phyloP scores from a whole-genome alignment of 2,329 filamentous ascomycete genomes.

The Talaromyces pinophilus region DNA sequence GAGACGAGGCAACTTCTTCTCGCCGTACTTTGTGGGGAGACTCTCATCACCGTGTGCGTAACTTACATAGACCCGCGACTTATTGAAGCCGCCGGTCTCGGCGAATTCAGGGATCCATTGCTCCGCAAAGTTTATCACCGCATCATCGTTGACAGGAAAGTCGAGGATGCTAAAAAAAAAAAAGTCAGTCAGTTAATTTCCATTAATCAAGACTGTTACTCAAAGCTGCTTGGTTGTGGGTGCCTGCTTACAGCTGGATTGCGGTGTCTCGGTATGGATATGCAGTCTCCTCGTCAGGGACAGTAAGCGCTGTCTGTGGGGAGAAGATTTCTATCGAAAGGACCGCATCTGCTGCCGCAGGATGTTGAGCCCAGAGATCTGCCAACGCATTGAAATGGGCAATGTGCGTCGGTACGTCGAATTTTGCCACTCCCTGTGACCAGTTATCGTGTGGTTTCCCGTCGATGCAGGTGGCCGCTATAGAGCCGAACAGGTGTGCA shows the following conservation, averaged over 20 bases:
- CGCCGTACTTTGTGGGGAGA: neutral
- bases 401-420: neutral
- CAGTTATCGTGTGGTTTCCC: neutral
- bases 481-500: neutral
- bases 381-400: neutral
- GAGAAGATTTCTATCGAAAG: neutral
- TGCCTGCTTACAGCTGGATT: neutral
- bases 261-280: neutral
- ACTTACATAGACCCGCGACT: neutral
- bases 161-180: neutral
- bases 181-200: neutral
- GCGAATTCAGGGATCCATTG: neutral
- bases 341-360: neutral
- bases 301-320: neutral
- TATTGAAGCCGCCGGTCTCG: neutral
- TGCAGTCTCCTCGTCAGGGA: neutral
- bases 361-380: neutral
- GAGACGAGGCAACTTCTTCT: neutral
- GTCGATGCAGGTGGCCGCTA: neutral
- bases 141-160: neutral
- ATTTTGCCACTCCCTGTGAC: neutral
- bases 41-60: neutral
- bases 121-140: neutral
- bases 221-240: neutral
- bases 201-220: neutral